Conservation (phyloP, 176 grass and related monocot species). For the Zea luxurians region DNA sequence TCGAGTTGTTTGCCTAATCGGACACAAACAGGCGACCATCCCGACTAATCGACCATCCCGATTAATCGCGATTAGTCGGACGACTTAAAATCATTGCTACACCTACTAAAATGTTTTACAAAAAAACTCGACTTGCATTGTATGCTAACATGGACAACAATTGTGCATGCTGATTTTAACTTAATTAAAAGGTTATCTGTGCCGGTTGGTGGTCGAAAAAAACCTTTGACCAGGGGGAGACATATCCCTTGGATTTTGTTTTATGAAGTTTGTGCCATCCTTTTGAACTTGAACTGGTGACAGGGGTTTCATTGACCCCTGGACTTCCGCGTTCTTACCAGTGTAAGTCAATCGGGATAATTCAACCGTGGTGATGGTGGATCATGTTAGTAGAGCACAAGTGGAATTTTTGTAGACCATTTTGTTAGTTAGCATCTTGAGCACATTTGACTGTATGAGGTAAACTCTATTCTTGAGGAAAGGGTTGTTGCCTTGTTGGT, state of each 20-base stretch:
- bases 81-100: not conserved
- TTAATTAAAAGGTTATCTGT: not conserved
- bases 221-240: not conserved
- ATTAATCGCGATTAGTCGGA: too few relatives aligned
- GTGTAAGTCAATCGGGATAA: not conserved
- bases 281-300: not conserved
- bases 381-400: not conserved
- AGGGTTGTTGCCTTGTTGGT: too few relatives aligned
- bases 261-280: not conserved
- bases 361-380: not conserved
- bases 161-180: not conserved
- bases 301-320: not conserved
- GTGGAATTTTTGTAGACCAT: not conserved
- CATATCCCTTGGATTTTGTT: not conserved
- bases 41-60: too few relatives aligned
- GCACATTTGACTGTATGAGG: slow-evolving; percentile 4
- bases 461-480: slow-evolving; percentile 31
- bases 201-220: not conserved
- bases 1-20: too few relatives aligned
- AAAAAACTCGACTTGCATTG: not conserved
- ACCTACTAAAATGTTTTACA: not conserved
- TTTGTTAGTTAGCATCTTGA: slow-evolving; percentile 12
- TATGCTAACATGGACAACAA: not conserved
- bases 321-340: not conserved
- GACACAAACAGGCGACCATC: too few relatives aligned